Base-by-base conservation (phyloP, 306 rosid genomes). In the Coriaria nepalensis region DNA sequence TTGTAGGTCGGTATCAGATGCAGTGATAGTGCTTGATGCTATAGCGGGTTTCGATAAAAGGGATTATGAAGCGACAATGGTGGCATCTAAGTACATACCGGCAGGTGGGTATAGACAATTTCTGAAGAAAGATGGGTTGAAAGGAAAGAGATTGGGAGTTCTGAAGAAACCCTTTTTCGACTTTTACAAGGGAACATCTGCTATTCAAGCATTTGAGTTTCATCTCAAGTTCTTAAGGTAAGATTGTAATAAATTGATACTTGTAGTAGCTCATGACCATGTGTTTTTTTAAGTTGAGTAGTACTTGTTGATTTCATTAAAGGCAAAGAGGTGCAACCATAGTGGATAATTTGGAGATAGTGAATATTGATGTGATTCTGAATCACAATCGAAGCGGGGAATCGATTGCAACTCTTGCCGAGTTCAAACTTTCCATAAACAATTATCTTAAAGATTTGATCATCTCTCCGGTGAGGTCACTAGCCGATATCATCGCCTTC, bases 1-100 rank as follows among this genome's bases (percentile, higher is more conserved):
- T 55, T 62, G 88, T 39, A 81, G 88, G 57, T 78, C 80, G 8
- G 93, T 81, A 13, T 70, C 85, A 5, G 95, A 86, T 69, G 86
- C 83, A 9, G 83, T 75, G 49, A 68, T 73, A 69, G 74, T 78
- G 53, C 83, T 86, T 44, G 93, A 81, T 45, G 82, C 50, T 5
- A 85, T 76, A 41, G 82, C 60, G 40, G 95, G 88, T 37, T 67
- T 60, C 59, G 86, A 81, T 15, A 71, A 71, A 12, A 73, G 59
- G 59, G 84, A 76, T 59, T 59, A 7, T 15, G 75, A 75, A 13
- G 82, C 82, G 44, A 85, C 87, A 48, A 37, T 36, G 40, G 61
- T 64, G 45, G 76, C 80, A 5, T 34, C 72, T 5, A 43, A 52
- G 46, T 73, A 68, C 69, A 81, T 67, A 39, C 87, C 93, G 10